phyloP scores from a whole-genome alignment of 75 land plant species.

The Larix kaempferi region DNA sequence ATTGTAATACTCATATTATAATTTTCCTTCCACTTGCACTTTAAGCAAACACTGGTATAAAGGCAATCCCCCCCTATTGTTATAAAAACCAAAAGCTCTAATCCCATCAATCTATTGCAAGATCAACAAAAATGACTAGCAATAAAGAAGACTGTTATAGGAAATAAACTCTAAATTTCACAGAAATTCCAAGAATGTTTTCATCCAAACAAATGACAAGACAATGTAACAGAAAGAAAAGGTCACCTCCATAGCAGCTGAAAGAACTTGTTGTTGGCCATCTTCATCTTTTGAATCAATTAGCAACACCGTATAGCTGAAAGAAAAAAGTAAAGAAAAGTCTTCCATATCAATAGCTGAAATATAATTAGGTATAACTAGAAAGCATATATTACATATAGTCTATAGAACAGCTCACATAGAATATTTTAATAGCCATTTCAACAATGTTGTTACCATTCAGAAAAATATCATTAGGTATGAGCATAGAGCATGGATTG shows the following conservation, averaged over 20 bases:
- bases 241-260: slow-evolving; percentile 86
- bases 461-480: not conserved
- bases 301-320: slow-evolving; percentile 82
- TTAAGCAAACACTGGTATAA: not conserved
- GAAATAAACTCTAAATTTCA: not conserved
- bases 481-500: not conserved
- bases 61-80: not conserved
- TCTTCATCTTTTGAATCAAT: slow-evolving; percentile 83
- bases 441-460: not conserved
- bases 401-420: too few relatives aligned
- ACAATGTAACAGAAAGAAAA: not conserved
- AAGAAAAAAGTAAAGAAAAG: not conserved
- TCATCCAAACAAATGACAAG: not conserved
- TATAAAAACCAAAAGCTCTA: not conserved
- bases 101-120: not conserved
- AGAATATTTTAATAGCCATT: not conserved
- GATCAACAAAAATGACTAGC: not conserved
- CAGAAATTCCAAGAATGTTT: not conserved
- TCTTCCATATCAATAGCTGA: too few relatives aligned
- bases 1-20: too few relatives aligned
- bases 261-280: slow-evolving; percentile 91
- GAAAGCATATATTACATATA: too few relatives aligned
- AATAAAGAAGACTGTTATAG: not conserved
- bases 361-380: too few relatives aligned
- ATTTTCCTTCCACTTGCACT: not conserved